phyloP scores from a whole-genome alignment of 495 filamentous ascomycete species.

The Chaetomidium leptoderma region DNA sequence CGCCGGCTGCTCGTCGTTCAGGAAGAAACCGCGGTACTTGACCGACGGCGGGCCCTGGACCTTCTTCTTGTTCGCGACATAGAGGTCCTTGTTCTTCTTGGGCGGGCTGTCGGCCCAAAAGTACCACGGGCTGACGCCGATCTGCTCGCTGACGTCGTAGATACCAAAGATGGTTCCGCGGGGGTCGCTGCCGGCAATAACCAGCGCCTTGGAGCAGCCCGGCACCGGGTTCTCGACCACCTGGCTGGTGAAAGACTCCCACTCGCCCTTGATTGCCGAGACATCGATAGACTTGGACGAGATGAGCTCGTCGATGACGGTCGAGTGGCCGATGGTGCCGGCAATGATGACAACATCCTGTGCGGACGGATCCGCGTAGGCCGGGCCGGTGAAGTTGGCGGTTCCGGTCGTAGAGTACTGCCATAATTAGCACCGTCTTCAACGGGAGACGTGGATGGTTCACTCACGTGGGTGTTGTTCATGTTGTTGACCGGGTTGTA shows the following conservation, averaged over 20 bases:
- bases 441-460: neutral
- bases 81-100: constrained; percentile 52
- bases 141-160: constrained; percentile 71
- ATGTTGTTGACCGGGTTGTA: constrained; percentile 43
- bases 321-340: constrained; percentile 62
- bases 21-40: constrained; percentile 73
- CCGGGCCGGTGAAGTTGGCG: constrained; percentile 43
- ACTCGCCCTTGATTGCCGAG: constrained; percentile 53
- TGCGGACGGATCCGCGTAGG: constrained; percentile 42
- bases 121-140: constrained; percentile 74
- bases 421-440: neutral
- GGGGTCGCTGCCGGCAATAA: constrained; percentile 65
- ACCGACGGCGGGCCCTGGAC: constrained; percentile 60
- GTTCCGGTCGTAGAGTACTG: constrained; percentile 44
- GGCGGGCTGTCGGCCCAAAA: constrained; percentile 68
- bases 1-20: constrained; percentile 73
- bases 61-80: constrained; percentile 49
- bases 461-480: constrained; percentile 47
- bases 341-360: constrained; percentile 58
- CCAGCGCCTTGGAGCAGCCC: constrained; percentile 55
- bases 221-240: constrained; percentile 56
- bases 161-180: constrained; percentile 69
- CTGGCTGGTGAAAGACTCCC: constrained; percentile 64
- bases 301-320: constrained; percentile 55
- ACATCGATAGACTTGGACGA: constrained; percentile 52